These are phyloP conservation scores for Penicillium macrosclerotiorum DNA, from an alignment of 495 filamentous ascomycete genomes.

Conservation along the genomic window DNA sequence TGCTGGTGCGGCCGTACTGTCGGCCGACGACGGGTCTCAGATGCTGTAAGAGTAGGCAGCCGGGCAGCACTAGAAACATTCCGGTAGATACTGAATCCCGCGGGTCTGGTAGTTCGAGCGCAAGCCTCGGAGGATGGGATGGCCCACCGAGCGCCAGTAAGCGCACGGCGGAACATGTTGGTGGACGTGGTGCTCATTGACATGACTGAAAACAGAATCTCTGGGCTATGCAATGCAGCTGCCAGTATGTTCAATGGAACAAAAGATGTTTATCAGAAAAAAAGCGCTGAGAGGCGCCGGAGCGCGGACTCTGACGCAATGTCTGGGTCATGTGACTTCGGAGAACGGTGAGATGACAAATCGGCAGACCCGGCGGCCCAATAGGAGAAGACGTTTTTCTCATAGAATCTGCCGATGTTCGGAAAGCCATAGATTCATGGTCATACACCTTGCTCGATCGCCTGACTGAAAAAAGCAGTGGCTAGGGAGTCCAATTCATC, in stretches of 20 bases:
- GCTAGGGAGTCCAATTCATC: too few relatives aligned
- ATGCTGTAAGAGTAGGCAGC: slow-evolving; percentile 49
- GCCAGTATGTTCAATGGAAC: slow-evolving; percentile 2
- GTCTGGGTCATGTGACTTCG: slow-evolving; percentile 27
- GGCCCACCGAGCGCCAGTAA: slow-evolving; percentile 27
- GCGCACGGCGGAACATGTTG: slow-evolving; percentile 34
- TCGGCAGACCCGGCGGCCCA: slow-evolving; percentile 13
- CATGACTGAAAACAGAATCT: slow-evolving; percentile 20
- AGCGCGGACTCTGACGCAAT: slow-evolving; percentile 40
- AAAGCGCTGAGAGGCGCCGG: slow-evolving; percentile 17
- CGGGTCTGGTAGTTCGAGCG: slow-evolving; percentile 26
- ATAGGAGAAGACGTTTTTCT: slow-evolving; percentile 25
- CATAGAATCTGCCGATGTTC: slow-evolving; percentile 14
- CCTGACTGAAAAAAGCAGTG: too few relatives aligned
- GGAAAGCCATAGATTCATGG: neutral
- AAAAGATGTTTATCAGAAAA: slow-evolving; percentile 8
- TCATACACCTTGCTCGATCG: neutral
- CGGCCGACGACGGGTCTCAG: slow-evolving; percentile 45
- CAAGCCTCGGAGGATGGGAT: slow-evolving; percentile 26
- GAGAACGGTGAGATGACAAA: slow-evolving; percentile 32
- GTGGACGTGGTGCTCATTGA: slow-evolving; percentile 34
- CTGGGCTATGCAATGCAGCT: neutral
- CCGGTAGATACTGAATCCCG: slow-evolving; percentile 31
- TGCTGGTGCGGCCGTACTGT: slow-evolving; percentile 48
- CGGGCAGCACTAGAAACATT: slow-evolving; percentile 38